Evolutionary conservation across 2,329 filamentous ascomycete species (phyloP).

Genomic region (Aspergillus quadrilineatus): DNA sequence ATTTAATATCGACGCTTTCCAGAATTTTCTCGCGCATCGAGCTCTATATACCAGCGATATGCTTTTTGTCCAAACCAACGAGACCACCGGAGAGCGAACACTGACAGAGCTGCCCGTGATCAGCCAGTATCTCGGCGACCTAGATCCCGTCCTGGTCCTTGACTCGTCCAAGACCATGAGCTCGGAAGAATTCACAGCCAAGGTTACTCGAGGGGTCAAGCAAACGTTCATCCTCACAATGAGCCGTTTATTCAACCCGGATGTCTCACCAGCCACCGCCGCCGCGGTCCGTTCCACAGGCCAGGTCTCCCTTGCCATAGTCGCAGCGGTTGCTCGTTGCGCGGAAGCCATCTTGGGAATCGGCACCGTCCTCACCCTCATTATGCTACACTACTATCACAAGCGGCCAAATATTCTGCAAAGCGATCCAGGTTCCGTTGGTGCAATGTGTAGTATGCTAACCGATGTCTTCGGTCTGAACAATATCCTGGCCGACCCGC

Average conservation of each 20-base stretch:
- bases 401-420: slow-evolving; percentile 31
- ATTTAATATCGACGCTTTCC: slow-evolving; percentile 35
- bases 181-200: slow-evolving; percentile 26
- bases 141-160: slow-evolving; percentile 30
- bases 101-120: slow-evolving; percentile 34
- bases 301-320: slow-evolving; percentile 31
- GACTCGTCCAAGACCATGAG: slow-evolving; percentile 33
- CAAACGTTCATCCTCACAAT: slow-evolving; percentile 57
- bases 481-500: slow-evolving; percentile 29
- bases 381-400: slow-evolving; percentile 30
- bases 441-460: slow-evolving; percentile 37
- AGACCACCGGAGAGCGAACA: slow-evolving; percentile 26
- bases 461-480: slow-evolving; percentile 30
- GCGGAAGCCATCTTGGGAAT: slow-evolving; percentile 32
- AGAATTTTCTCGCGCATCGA: slow-evolving; percentile 30
- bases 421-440: slow-evolving; percentile 35
- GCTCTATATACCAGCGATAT: slow-evolving; percentile 36
- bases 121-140: slow-evolving; percentile 31
- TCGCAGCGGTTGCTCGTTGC: slow-evolving; percentile 28
- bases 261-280: slow-evolving; percentile 21
- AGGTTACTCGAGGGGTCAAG: slow-evolving; percentile 49
- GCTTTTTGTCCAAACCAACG: slow-evolving; percentile 31
- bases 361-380: slow-evolving; percentile 24
- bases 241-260: slow-evolving; percentile 33
- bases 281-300: slow-evolving; percentile 24